Conservation (phyloP, 768 basidiomycete species). For the Hericium rajendrae region DNA sequence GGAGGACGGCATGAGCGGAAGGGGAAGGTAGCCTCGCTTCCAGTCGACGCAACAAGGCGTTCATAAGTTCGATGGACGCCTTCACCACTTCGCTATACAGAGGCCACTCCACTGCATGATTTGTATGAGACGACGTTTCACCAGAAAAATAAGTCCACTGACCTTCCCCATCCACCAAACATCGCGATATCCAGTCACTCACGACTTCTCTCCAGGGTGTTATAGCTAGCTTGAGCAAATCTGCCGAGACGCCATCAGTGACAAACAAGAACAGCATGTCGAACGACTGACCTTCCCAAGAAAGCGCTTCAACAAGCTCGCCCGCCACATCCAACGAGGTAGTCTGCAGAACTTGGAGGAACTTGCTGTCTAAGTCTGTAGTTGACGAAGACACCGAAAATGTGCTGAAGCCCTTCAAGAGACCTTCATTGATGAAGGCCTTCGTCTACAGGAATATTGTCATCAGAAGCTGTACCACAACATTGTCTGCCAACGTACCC, state of each 20-base stretch:
- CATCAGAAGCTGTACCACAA: neutral
- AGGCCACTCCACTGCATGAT: slow-evolving; percentile 43
- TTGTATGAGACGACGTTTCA: neutral
- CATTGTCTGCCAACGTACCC: slow-evolving; percentile 34
- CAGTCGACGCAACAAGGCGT: slow-evolving; percentile 24
- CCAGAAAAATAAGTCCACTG: slow-evolving; percentile 16
- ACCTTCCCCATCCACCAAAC: slow-evolving; percentile 35
- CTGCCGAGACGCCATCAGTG: neutral
- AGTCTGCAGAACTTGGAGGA: slow-evolving; percentile 31
- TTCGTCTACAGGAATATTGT: slow-evolving; percentile 29
- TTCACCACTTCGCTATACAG: slow-evolving; percentile 39
- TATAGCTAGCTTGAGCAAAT: slow-evolving; percentile 3
- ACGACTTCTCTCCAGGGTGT: slow-evolving; percentile 9
- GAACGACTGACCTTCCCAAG: slow-evolving; percentile 32
- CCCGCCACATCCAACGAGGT: slow-evolving; percentile 50
- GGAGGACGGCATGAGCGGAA: slow-evolving; percentile 7
- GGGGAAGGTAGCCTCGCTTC: slow-evolving; percentile 22
- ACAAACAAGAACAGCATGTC: neutral
- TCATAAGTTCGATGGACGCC: slow-evolving; percentile 31
- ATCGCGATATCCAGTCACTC: slow-evolving; percentile 12
- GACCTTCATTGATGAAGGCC: slow-evolving; percentile 35
- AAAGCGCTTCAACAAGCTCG: slow-evolving; percentile 37
- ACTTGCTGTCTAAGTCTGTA: slow-evolving; percentile 49
- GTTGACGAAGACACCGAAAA: slow-evolving; percentile 41
- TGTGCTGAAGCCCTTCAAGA: slow-evolving; percentile 31